A percentile compares a stretch with the other conserved stretches of the same genome.
These are phyloP conservation scores for Adiantum capillusveneris DNA, from an alignment of 75 land plant genomes.

Conservation along the genomic window DNA sequence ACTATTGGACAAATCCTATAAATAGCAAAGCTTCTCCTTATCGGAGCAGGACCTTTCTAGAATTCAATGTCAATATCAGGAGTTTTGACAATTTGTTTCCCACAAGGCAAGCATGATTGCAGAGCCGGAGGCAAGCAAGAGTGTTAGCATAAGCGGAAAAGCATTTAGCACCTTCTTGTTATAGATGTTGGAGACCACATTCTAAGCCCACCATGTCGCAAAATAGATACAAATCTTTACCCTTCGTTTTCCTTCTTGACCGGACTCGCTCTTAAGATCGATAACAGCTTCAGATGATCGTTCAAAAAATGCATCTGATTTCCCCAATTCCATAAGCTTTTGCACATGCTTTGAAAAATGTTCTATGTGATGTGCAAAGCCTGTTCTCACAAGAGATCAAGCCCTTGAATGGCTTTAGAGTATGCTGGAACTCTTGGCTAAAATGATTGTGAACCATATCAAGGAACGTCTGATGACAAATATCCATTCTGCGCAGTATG, in stretches of 20 bases:
- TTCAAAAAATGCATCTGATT: conserved; percentile 14
- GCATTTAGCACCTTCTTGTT: conserved; percentile 76
- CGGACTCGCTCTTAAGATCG: conserved; percentile 6
- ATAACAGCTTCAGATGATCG: conserved; percentile 4
- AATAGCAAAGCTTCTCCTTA: conserved; percentile 11
- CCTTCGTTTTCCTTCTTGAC: conserved; percentile 13
- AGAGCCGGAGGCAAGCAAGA: conserved; percentile 62
- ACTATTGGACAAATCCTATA: too few relatives aligned
- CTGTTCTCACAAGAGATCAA: background rate
- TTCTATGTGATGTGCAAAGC: background rate
- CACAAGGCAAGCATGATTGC: conserved; percentile 60
- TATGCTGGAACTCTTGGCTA: too few relatives aligned
- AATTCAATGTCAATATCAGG: conserved; percentile 61
- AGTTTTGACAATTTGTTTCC: conserved; percentile 39
- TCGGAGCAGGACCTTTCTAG: conserved; percentile 55
- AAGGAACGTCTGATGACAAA: too few relatives aligned
- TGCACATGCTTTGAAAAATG: background rate
- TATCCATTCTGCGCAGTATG: too few relatives aligned
- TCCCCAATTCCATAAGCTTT: conserved; percentile 41
- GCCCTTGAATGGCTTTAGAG: background rate
- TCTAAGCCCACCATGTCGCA: conserved; percentile 70
- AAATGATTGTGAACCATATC: too few relatives aligned
- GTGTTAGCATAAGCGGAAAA: conserved; percentile 72
- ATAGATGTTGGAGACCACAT: conserved; percentile 69
- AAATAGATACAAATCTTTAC: conserved; percentile 78